Conservation (phyloP, 257 asterid genomes). For the Scutellaria baicalensis region DNA sequence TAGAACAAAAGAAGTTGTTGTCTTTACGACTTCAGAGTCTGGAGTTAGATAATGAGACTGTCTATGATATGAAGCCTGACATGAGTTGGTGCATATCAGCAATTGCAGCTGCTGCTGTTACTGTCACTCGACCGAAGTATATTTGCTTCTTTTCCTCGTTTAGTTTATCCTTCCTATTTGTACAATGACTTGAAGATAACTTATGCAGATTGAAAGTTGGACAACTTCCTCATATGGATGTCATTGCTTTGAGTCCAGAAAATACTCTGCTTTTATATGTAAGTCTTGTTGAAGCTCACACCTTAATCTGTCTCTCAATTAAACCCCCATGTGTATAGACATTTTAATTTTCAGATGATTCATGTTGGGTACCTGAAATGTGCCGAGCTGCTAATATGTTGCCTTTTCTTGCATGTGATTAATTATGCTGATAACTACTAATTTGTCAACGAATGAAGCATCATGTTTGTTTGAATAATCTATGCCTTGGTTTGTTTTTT, state of each 20-base stretch:
- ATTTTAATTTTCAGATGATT: neutral
- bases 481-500: neutral
- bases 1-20: constrained; percentile 67
- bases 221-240: constrained; percentile 55
- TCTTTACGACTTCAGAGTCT: constrained; percentile 68
- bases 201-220: constrained; percentile 58
- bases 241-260: constrained; percentile 72
- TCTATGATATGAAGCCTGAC: constrained; percentile 81
- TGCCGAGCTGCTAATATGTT: neutral
- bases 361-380: neutral
- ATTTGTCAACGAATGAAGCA: neutral
- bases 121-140: constrained; percentile 85
- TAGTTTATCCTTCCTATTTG: neutral
- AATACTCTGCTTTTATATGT: constrained; percentile 71
- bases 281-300: constrained; percentile 34
- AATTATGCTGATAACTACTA: neutral
- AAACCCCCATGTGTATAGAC: neutral
- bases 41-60: constrained; percentile 61
- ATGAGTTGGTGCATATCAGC: constrained; percentile 94
- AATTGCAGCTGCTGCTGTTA: constrained; percentile 81
- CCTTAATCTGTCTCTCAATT: constrained; percentile 6
- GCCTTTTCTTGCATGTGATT: neutral
- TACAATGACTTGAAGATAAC: constrained; percentile 15
- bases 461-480: neutral
- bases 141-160: constrained; percentile 7